Conservation (phyloP, 352 stramenopile genomes). For the Phytophthora nicotianae region DNA sequence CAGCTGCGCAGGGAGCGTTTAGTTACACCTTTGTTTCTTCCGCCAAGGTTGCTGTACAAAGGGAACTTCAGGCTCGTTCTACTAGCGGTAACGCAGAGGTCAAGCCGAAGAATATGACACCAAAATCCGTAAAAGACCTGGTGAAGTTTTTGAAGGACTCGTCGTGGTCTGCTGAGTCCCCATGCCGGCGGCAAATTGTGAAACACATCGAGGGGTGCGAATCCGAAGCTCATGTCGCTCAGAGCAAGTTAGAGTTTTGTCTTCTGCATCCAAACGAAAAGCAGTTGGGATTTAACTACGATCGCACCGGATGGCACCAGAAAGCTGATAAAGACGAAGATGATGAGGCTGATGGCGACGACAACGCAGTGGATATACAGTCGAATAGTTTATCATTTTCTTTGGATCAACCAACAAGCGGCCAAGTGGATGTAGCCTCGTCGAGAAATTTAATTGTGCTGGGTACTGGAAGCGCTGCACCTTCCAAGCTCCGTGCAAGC, state of each 20-base stretch:
- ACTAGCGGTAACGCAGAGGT: neutral
- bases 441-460: constrained; percentile 87
- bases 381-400: no score
- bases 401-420: neutral
- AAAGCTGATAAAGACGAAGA: constrained; percentile 20
- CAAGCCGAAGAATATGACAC: neutral
- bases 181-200: constrained; percentile 43
- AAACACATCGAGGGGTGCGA: constrained; percentile 10
- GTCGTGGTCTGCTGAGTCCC: constrained; percentile 12
- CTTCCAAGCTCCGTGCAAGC: constrained; percentile 97
- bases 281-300: constrained; percentile 41
- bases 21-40: constrained; percentile 62
- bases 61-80: constrained; percentile 1
- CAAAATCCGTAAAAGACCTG: constrained; percentile 6
- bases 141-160: constrained; percentile 21
- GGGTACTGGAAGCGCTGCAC: constrained; percentile 95
- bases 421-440: neutral
- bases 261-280: constrained; percentile 21
- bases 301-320: constrained; percentile 50
- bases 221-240: constrained; percentile 43
- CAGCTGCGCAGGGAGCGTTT: constrained; percentile 44
- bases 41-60: constrained; percentile 27
- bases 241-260: constrained; percentile 57
- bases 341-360: constrained; percentile 6
- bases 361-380: neutral